Evolutionary conservation across 75 land plant genomes (phyloP).

Genomic region (Pinus taeda): DNA sequence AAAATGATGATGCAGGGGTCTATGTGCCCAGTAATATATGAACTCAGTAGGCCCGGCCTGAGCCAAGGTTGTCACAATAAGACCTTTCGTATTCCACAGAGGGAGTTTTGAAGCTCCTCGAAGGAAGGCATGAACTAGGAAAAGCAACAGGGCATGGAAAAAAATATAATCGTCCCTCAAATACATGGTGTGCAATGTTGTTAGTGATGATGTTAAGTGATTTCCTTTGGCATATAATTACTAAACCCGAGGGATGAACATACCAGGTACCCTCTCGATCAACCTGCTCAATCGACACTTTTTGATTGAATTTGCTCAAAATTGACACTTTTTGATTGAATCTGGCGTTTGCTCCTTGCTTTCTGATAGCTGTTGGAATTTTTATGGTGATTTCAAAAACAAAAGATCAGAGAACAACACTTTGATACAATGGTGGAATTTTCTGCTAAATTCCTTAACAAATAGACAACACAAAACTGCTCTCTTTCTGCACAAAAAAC

Average conservation of each 20-base stretch:
- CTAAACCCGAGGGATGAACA: neutral
- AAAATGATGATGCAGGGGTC: constrained; percentile 86
- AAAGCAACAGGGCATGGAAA: neutral
- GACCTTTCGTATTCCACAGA: constrained; percentile 60
- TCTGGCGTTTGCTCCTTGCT: constrained; percentile 44
- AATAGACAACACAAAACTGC: too few species aligned
- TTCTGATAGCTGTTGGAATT: too few species aligned
- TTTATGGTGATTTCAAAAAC: too few species aligned
- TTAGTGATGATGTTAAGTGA: neutral
- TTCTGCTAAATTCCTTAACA: too few species aligned
- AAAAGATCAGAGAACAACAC: too few species aligned
- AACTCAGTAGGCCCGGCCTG: constrained; percentile 85
- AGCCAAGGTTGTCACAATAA: constrained; percentile 24
- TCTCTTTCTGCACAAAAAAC: too few species aligned
- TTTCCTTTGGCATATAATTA: neutral
- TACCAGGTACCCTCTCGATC: constrained; percentile 14
- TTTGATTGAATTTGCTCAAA: constrained; percentile 57
- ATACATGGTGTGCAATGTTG: neutral
- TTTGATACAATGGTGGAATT: too few species aligned
- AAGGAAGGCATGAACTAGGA: neutral
- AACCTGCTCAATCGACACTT: constrained; percentile 51
- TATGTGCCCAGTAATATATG: constrained; percentile 88
- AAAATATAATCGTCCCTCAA: constrained; percentile 14
- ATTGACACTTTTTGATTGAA: constrained; percentile 38
- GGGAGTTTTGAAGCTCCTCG: constrained; percentile 21